Evolutionary conservation across 129 eudicot species (phyloP).

Genomic region (Centaurea solstitialis): DNA sequence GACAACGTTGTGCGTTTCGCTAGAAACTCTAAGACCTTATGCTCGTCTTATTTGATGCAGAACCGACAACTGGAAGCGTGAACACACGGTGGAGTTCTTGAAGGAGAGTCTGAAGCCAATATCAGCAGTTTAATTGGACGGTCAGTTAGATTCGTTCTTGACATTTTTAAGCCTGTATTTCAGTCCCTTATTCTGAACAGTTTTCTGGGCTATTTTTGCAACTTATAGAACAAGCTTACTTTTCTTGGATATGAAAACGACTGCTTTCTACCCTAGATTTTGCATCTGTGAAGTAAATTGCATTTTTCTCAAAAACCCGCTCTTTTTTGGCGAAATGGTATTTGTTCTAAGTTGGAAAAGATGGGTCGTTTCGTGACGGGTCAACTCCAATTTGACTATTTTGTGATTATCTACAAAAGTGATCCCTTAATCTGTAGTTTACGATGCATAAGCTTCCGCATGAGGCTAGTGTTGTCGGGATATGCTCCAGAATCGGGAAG

Average conservation of each 20-base stretch:
- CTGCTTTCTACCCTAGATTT: neutral
- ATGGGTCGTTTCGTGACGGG: too few species aligned
- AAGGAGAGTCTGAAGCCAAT: slow-evolving; percentile 69
- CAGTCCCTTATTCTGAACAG: neutral
- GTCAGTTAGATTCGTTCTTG: slow-evolving; percentile 20
- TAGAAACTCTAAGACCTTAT: slow-evolving; percentile 6
- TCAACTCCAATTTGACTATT: too few species aligned
- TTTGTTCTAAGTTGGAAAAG: too few species aligned
- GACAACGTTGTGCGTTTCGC: neutral
- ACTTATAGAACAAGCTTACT: slow-evolving; percentile 12
- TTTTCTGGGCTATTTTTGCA: neutral
- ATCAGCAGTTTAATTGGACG: slow-evolving; percentile 39
- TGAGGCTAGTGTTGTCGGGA: too few species aligned
- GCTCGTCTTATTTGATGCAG: slow-evolving; percentile 40
- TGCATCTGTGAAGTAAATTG: neutral
- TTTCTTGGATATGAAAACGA: slow-evolving; percentile 4
- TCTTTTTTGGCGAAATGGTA: too few species aligned
- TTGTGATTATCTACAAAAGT: too few species aligned
- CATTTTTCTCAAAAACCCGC: too few species aligned
- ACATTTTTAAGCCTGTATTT: neutral
- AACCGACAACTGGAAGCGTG: slow-evolving; percentile 92
- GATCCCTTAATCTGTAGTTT: too few species aligned
- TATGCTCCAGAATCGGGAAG: too few species aligned
- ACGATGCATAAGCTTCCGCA: too few species aligned
- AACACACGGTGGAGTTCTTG: slow-evolving; percentile 79